Conservation (phyloP, 2,329 filamentous ascomycete species). For the Dothideomycetidae sp. region DNA sequence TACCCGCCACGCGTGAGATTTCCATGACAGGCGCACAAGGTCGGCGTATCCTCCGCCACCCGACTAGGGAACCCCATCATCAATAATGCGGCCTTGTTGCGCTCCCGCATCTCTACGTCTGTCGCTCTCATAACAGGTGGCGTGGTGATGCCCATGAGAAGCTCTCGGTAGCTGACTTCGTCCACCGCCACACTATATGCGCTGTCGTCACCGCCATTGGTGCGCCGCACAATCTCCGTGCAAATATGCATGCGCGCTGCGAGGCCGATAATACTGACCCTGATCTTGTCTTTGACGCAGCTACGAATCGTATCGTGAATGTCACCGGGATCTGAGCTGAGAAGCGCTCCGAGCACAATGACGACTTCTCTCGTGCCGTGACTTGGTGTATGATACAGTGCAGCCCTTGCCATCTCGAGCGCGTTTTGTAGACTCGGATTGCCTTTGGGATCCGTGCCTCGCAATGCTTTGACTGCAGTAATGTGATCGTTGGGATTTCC, state of each 20-base stretch:
- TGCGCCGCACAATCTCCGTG: constrained; percentile 71
- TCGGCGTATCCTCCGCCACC: constrained; percentile 56
- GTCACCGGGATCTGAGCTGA: constrained; percentile 85
- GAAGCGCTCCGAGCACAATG: constrained; percentile 77
- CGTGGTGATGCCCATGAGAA: constrained; percentile 79
- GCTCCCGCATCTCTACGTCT: constrained; percentile 15
- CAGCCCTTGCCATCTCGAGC: constrained; percentile 83
- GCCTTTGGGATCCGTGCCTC: constrained; percentile 33
- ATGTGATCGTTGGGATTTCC: constrained; percentile 87
- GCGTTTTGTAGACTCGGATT: constrained; percentile 66
- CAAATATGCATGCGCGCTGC: constrained; percentile 88
- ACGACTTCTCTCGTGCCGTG: constrained; percentile 91
- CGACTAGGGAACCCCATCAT: constrained; percentile 98
- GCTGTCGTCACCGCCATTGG: constrained; percentile 63
- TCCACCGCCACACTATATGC: constrained; percentile 77
- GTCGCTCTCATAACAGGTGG: constrained; percentile 62
- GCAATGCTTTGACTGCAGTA: constrained; percentile 50
- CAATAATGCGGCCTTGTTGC: constrained; percentile 46
- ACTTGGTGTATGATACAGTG: constrained; percentile 80
- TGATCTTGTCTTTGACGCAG: constrained; percentile 69
- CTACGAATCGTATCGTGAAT: constrained; percentile 78
- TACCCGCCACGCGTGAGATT: constrained; percentile 73
- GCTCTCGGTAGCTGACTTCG: constrained; percentile 72
- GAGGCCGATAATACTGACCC: constrained; percentile 78
- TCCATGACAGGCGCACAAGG: constrained; percentile 83